These are phyloP conservation scores for Cyclostephanos invisitatus DNA, from an alignment of 108 stramenopile species.

Conservation along the genomic window DNA sequence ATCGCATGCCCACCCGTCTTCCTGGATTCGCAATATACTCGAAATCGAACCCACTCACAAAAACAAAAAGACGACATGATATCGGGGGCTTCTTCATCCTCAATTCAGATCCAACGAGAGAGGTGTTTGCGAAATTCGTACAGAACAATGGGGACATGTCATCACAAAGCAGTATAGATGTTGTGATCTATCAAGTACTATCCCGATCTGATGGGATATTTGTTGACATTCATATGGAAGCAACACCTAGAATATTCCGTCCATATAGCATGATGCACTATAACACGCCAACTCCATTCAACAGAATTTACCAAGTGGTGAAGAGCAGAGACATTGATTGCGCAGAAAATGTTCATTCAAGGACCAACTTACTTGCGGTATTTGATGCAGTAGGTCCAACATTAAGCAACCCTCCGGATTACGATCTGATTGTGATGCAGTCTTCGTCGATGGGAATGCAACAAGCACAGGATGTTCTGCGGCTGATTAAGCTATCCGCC, in stretches of 20 bases:
- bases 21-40: neutral
- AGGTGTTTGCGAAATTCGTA: slow-evolving; percentile 70
- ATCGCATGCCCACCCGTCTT: neutral
- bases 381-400: slow-evolving; percentile 4
- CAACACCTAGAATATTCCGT: slow-evolving; percentile 56
- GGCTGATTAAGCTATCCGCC: slow-evolving; percentile 67
- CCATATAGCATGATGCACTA: slow-evolving; percentile 39
- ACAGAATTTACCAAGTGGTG: slow-evolving; percentile 54
- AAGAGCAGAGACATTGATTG: slow-evolving; percentile 71
- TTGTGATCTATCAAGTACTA: slow-evolving; percentile 66
- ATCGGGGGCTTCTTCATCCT: slow-evolving; percentile 67
- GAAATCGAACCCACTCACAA: neutral
- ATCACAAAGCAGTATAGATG: slow-evolving; percentile 13
- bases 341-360: slow-evolving; percentile 60
- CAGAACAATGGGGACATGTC: neutral
- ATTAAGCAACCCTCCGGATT: neutral
- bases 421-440: neutral
- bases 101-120: slow-evolving; percentile 52
- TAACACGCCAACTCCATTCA: slow-evolving; percentile 34
- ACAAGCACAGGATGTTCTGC: slow-evolving; percentile 53
- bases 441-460: slow-evolving; percentile 12
- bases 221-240: slow-evolving; percentile 76
- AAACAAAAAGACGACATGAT: slow-evolving; percentile 47
- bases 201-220: slow-evolving; percentile 55
- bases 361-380: slow-evolving; percentile 58